Base-by-base conservation (phyloP, 495 filamentous ascomycete species). In the Hypoxylon fuscum region DNA sequence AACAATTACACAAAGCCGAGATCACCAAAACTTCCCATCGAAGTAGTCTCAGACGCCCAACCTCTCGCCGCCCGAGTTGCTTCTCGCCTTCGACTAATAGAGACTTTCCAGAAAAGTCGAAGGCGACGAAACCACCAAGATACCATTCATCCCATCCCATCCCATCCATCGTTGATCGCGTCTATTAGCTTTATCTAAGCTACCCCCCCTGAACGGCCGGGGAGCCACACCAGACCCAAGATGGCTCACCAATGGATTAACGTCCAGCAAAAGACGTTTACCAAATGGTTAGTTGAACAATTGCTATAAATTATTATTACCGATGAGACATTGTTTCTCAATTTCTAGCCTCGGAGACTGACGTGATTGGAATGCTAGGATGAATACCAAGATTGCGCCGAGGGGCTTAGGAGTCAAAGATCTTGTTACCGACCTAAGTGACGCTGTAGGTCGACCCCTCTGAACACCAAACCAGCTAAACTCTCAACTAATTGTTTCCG, bases 221-320 rank as follows among this genome's bases (percentile, higher is more conserved):
- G 77, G 58, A 73, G 63, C 73, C 72, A 62, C 69, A 68, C 50
- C 60, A 73, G 42, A 71, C 14, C 57, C 67, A 84, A 75, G 71
- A 85, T 85, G 83, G 81, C 96, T 80, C 90, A 94, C 82, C 88
- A 88, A 78, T 98, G 94, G 94, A 88, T 98, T 70, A 91, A 87
- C 69, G 93, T 96, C 70, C 94, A 98, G 79, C 90, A 97, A 75
- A 98, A 98, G 85, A 98, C 95, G n/a, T 98, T 98, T 74, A 96
- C 93, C 15, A 98, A 98, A 88, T 98, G 95, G 91, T 92, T 69
- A 49, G 82, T 38, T 27, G 11, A n/a, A n/a, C n/a, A n/a, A n/a
- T n/a, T n/a, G n/a, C n/a, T n/a, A n/a, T n/a, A n/a, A n/a, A n/a
- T n/a, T n/a, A n/a, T 43, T 47, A 52, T 51, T 18, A 20, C 20